Evolutionary conservation across 2,329 filamentous ascomycete species (phyloP).

Genomic region (Rugonectria rugulosa): DNA sequence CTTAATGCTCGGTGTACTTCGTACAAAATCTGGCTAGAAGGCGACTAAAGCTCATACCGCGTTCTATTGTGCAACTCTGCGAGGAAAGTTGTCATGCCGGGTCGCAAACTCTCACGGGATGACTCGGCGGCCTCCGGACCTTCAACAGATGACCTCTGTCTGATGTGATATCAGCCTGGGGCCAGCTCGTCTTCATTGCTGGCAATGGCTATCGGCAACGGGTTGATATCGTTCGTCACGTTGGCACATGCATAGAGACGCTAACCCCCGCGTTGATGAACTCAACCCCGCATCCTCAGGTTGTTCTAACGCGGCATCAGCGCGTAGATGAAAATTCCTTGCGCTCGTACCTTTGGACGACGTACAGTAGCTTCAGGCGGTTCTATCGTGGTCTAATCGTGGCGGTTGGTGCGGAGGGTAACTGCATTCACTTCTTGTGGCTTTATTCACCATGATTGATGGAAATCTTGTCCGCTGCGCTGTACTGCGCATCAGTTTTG

Average conservation of each 20-base stretch:
- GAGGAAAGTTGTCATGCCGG: conserved; percentile 23
- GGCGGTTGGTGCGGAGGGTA: conserved; percentile 25
- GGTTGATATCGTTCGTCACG: conserved; percentile 30
- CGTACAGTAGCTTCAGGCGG: no score
- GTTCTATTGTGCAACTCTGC: conserved; percentile 1
- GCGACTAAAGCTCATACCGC: not conserved
- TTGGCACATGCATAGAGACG: conserved; percentile 32
- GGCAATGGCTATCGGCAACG: conserved; percentile 3
- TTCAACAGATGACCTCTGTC: conserved; percentile 21
- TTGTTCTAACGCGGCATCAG: conserved; percentile 38
- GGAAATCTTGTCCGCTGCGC: conserved; percentile 13
- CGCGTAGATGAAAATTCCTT: conserved; percentile 36
- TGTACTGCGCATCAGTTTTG: conserved; percentile 19
- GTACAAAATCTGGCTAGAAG: not conserved
- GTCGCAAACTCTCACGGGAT: conserved; percentile 10
- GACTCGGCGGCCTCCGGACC: conserved; percentile 27
- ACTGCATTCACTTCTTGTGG: conserved; percentile 12
- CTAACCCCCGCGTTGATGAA: conserved; percentile 40
- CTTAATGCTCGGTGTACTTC: not conserved
- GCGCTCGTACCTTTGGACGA: conserved; percentile 5
- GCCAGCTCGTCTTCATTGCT: not conserved
- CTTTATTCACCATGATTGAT: no score
- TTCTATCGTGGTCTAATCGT: no score
- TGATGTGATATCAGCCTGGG: conserved; percentile 27
- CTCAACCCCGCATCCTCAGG: conserved; percentile 37